Base-by-base conservation (phyloP, 1,139 yeast species). In the Taphrina wiesneri region DNA sequence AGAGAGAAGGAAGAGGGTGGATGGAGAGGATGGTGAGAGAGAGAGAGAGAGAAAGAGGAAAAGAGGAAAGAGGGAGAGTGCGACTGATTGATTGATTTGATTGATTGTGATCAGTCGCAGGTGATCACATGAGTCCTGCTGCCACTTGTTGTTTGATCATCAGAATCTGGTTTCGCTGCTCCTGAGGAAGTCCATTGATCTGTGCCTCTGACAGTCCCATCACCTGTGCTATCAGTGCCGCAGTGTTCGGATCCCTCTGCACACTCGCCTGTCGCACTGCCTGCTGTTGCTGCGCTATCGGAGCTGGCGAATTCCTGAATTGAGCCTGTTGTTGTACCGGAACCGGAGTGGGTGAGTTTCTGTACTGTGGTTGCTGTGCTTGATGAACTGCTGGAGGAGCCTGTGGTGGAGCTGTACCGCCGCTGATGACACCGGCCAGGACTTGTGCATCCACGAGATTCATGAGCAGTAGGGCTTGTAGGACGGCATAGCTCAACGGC, bases 401-500 rank as follows among this genome's bases (percentile, higher is more conserved):
- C 13, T 57, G 63, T 72, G 39, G 74, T 73, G 2, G 77, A 73
- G 56, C 77, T 68, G 47, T 69, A 68, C 56, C 64, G 15, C 56
- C 45, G 5, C 61, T 68, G 53, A 79, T 74, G 3, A 80, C 76
- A 30, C 71, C 69, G 17, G 77, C 82, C 5, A 88, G 81, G 21
- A 83, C 81, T 13, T 82, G 84, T n/a, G 84, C 83, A 63, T 81
- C 83, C 9, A 86, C 81, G 7, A 84, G 75, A 39, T 86, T 86
- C 72, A 86, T 78, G 65, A 87, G 77, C 68, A 91, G 77, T 66
- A 90, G 77, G 0, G 88, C 81, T 73, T 92, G 97, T 4, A 92
- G 90, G 41, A 91, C 78, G 0, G 96, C 95, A 74, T 87, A 90
- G 0, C 90, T 80, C 64, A 92, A 78, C 72, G 90, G 96, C 0